Evolutionary conservation across 345 rosid species (phyloP), one percentile per base, ranked within the genome.

Genomic region (Camelina laxa): DNA sequence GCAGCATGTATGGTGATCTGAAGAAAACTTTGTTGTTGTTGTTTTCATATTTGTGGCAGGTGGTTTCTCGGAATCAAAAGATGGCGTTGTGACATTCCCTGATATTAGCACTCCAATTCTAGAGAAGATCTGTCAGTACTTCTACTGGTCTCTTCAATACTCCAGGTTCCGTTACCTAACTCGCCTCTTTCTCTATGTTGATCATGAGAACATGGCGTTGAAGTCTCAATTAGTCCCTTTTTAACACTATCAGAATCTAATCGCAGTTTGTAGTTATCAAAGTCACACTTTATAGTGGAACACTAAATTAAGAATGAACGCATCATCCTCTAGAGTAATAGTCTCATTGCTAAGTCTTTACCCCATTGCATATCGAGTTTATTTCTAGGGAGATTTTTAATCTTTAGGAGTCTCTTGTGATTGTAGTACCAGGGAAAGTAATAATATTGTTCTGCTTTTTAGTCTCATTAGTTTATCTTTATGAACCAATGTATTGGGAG

Each of bases 81-180:
- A 80, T 30, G 88, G 96, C 7, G 93, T 86, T 14, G 97, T 91
- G 79, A 92, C 84, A 48, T 89, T 92, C 72, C 96, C 93, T 38
- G 96, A 89, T 80, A 92, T 92, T 42, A 92, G 91, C 80, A 81
- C 92, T 9, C 76, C 89, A 5, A 87, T 92, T 74, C 83, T 92
- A 6, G 96, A 92, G 88, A 92, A 92, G 88, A 89, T 92, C 54
- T 92, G 97, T 70, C 91, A 92, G 57, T 92, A 89, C 74, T 92
- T 92, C 66, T 85, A 92, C 61, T 92, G 96, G 97, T 88, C 92
- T 71, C 89, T 89, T 72, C 93, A 89, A 74, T 92, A 85, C 63
- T 87, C 96, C 49, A 92, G 87, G 97, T 85, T 85, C 27, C 65
- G 22, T 66, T 56, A 61, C 44, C 73, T 66, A 27, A 22, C 55